A percentile compares a stretch with the other conserved stretches of the same genome.
Conservation (phyloP, 2,329 filamentous ascomycete species). For the Ophiostoma ulmi region DNA sequence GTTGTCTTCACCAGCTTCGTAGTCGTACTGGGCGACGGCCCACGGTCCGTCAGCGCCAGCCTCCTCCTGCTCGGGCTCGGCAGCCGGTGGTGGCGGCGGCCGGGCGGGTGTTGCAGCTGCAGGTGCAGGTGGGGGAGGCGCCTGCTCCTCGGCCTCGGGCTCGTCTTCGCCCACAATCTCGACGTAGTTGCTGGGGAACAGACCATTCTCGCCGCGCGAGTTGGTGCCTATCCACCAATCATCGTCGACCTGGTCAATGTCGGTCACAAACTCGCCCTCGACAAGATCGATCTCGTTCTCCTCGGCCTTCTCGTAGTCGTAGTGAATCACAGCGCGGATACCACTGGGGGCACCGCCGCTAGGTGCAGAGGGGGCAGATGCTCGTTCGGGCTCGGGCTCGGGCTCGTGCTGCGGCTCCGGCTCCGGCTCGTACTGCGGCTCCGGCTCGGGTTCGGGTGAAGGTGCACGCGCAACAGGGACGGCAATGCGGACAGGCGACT, state of each 20-base stretch:
- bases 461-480: conserved; percentile 45
- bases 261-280: conserved; percentile 81
- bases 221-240: conserved; percentile 99
- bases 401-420: conserved; percentile 26
- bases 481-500: conserved; percentile 30
- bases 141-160: conserved; percentile 26
- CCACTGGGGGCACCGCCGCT: conserved; percentile 34
- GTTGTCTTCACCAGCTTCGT: conserved; percentile 95
- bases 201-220: conserved; percentile 70
- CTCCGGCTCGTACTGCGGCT: conserved; percentile 53
- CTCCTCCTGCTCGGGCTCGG: conserved; percentile 39
- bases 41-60: conserved; percentile 48
- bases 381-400: conserved; percentile 38
- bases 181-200: conserved; percentile 98
- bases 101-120: conserved; percentile 20
- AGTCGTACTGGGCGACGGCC: conserved; percentile 87
- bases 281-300: conserved; percentile 91
- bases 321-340: conserved; percentile 73
- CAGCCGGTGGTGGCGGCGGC: conserved; percentile 36
- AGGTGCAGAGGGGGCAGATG: conserved; percentile 34
- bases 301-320: conserved; percentile 96
- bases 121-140: conserved; percentile 31
- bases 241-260: conserved; percentile 96
- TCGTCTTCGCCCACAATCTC: conserved; percentile 66
- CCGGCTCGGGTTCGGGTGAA: conserved; percentile 60